phyloP scores from a whole-genome alignment of 768 basidiomycete species.

The Russula foetens region DNA sequence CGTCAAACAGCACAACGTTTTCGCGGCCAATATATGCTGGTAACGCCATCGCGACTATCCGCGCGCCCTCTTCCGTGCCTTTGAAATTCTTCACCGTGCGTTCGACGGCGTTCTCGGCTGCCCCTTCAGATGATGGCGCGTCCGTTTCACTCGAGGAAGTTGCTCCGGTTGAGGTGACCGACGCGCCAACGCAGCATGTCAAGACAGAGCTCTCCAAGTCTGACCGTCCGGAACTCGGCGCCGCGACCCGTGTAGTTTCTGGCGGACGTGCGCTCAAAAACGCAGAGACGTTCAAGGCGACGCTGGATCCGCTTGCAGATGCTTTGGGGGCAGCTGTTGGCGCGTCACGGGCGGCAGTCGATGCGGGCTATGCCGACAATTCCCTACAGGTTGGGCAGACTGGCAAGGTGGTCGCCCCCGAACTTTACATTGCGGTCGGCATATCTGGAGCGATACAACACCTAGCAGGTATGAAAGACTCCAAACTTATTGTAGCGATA shows the following conservation, averaged over 20 bases:
- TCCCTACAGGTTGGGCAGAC: conserved; percentile 99
- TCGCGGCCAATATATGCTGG: conserved; percentile 96
- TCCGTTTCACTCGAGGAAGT: conserved; percentile 54
- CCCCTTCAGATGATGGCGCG: conserved; percentile 39
- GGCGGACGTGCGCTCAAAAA: conserved; percentile 94
- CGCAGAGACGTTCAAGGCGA: conserved; percentile 82
- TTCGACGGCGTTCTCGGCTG: conserved; percentile 80
- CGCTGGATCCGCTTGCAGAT: conserved; percentile 88
- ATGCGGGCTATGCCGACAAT: conserved; percentile 97
- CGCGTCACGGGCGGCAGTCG: conserved; percentile 96
- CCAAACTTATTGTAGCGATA: conserved; percentile 94
- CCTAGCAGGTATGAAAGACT: conserved; percentile 98
- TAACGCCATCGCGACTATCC: conserved; percentile 91
- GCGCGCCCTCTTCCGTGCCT: conserved; percentile 63
- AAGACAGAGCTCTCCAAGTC: conserved; percentile 78
- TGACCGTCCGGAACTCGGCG: conserved; percentile 85
- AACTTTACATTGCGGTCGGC: conserved; percentile 92
- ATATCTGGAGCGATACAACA: conserved; percentile 99
- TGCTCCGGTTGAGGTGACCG: conserved; percentile 53
- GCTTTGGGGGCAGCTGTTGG: conserved; percentile 92
- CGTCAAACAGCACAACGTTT: conserved; percentile 74
- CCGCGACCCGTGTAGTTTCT: conserved; percentile 83
- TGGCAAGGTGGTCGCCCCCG: conserved; percentile 95
- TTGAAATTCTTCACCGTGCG: conserved; percentile 95
- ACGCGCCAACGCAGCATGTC: conserved; percentile 53